A percentile compares a stretch with the other conserved stretches of the same genome.
Conservation (phyloP, 352 stramenopile species). For the Phytophthora crassamura region DNA sequence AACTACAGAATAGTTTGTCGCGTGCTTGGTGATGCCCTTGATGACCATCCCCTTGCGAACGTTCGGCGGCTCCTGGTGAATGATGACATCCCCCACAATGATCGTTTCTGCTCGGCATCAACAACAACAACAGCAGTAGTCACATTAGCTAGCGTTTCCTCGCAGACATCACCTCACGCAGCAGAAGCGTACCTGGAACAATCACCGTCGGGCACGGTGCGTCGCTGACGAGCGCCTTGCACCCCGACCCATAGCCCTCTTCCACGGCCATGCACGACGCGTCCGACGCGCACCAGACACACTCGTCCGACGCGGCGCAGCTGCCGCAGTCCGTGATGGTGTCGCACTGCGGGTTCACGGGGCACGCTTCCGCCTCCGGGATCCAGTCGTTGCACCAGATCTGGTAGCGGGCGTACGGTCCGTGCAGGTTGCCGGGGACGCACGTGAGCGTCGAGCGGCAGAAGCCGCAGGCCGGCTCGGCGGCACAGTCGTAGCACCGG, state of each 20-base stretch:
- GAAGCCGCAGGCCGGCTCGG: slow-evolving; percentile 81
- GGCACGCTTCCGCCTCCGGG: slow-evolving; percentile 65
- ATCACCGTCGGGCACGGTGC: slow-evolving; percentile 82
- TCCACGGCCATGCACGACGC: slow-evolving; percentile 85
- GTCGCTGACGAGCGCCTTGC: slow-evolving; percentile 85
- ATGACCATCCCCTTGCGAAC: slow-evolving; percentile 47
- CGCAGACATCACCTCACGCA: slow-evolving; percentile 6
- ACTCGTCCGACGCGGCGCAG: slow-evolving; percentile 73
- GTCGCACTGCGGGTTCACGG: slow-evolving; percentile 68
- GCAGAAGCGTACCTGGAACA: slow-evolving; percentile 59
- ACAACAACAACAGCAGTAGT: slow-evolving; percentile 19
- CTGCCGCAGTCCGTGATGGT: slow-evolving; percentile 55
- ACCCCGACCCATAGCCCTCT: slow-evolving; percentile 84
- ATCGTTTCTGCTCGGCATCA: slow-evolving; percentile 55
- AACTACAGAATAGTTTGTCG: slow-evolving; percentile 44
- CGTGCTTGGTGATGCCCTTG: slow-evolving; percentile 43
- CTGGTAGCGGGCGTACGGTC: slow-evolving; percentile 45
- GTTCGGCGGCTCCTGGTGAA: slow-evolving; percentile 56
- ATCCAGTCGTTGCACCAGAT: slow-evolving; percentile 71
- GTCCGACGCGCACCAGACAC: slow-evolving; percentile 92
- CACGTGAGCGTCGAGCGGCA: slow-evolving; percentile 93
- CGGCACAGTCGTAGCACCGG: slow-evolving; percentile 76
- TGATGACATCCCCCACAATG: slow-evolving; percentile 58
- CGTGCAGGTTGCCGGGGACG: slow-evolving; percentile 63
- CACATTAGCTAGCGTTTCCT: slow-evolving; percentile 19